Percentiles rank a stretch among this genome's conserved stretches.
These are phyloP conservation scores for Pleoardoris graminearum DNA, from an alignment of 2,329 filamentous ascomycete genomes.

Conservation along the genomic window DNA sequence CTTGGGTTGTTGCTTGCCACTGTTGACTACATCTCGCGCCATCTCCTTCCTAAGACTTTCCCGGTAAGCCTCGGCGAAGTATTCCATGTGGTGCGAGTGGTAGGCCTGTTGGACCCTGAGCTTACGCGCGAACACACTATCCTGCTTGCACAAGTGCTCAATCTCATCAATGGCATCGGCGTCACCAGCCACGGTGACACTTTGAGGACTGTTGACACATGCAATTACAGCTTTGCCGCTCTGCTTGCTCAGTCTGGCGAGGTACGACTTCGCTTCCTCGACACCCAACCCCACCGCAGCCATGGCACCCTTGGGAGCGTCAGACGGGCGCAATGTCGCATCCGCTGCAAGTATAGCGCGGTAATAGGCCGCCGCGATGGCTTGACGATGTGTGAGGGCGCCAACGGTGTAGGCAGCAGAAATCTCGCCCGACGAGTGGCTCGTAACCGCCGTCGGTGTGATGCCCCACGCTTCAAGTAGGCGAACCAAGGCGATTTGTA, in stretches of 20 bases:
- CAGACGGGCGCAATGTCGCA: not conserved
- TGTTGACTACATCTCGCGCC: not conserved
- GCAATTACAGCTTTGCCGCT: conserved; percentile 18
- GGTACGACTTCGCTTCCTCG: not conserved
- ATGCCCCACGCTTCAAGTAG: conserved; percentile 20
- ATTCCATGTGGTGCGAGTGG: conserved; percentile 50
- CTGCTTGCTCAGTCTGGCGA: conserved; percentile 10
- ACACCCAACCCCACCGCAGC: conserved; percentile 24
- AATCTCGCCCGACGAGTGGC: conserved; percentile 35
- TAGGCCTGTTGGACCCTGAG: conserved; percentile 51
- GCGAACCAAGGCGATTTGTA: conserved; percentile 29
- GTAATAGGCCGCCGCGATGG: conserved; percentile 25
- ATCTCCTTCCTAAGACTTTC: not conserved
- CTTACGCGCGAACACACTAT: conserved; percentile 43
- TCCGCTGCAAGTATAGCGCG: conserved; percentile 17
- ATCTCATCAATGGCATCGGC: conserved; percentile 39
- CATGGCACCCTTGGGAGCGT: conserved; percentile 23
- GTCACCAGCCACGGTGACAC: conserved; percentile 29
- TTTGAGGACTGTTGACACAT: conserved; percentile 25
- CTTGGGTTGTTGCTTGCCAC: not conserved
- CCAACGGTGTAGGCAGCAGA: conserved; percentile 28
- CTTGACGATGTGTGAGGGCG: conserved; percentile 18
- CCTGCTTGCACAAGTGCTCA: conserved; percentile 29
- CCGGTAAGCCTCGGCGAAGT: conserved; percentile 35
- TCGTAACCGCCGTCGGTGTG: conserved; percentile 10